Evolutionary conservation across 371 early-diverging fungal species (phyloP), one percentile per base, ranked within the genome.

Genomic region (Parasitella parasitica): DNA sequence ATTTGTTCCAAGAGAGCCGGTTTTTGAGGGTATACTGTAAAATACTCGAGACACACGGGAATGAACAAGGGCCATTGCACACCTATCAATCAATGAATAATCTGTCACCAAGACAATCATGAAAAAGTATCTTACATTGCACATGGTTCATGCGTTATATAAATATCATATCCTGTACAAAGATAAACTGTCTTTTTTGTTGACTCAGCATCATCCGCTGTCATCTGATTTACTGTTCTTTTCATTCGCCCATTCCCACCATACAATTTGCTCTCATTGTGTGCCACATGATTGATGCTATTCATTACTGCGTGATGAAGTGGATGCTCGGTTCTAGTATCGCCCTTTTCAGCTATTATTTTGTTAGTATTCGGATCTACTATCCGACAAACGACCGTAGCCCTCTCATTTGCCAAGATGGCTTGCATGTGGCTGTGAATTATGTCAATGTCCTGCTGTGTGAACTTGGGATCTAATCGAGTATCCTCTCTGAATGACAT

Each of bases 1-100:
- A 13, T 75, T 70, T 26, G 85, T 84, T 1, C 92, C 92, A 8
- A 91, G 66, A 22, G 85, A 86, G 36, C 92, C 92, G 13, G 84
- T 83, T 32, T 66, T 71, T 18, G 80, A 81, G n/a, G 84, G 77
- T 46, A 74, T 69, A 32, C 76, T 77, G 49, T 90, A 92, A 70
- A 90, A 91, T 6, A 92, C 92, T 16, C 90, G 84, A 6, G 84
- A 81, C 20, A 92, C 81, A 15, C 92, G 81, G 4, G 92, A 92
- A 73, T 92, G 92, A 6, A 92, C 84, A 16, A 92, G 64, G 0
- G 89, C 91, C 92, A 92, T 92, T 2, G 89, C 73, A 64, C 92
- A 91, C 86, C 88, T 88, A 62, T 35, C 32, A 11, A 43, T 9
- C 34, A 34, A 20, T 46, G 4, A 22, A 12, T 0, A 11, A 0